These are phyloP conservation scores for Xylaria castorea DNA, from an alignment of 495 filamentous ascomycete species.

Conservation along the genomic window DNA sequence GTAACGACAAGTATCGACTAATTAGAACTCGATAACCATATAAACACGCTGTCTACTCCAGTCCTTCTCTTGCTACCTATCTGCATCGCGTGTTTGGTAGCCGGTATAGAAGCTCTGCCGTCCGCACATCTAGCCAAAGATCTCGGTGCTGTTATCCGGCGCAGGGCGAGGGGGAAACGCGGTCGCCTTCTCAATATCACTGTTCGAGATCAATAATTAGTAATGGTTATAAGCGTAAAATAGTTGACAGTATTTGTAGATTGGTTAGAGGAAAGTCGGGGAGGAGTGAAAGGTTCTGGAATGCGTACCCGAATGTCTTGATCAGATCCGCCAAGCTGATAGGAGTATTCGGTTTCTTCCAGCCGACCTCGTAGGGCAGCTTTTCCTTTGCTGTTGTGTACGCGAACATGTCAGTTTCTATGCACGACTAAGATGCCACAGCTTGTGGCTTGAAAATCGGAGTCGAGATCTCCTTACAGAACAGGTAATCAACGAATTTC, in stretches of 20 bases:
- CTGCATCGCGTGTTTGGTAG: not conserved
- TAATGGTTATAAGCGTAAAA: not conserved
- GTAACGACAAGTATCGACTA: not conserved
- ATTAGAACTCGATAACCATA: not conserved
- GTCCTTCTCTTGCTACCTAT: not conserved
- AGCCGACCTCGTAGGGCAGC: slow-evolving; percentile 20
- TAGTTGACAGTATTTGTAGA: not conserved
- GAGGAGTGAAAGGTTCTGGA: not conserved
- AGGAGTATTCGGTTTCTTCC: slow-evolving; percentile 15
- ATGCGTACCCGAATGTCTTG: slow-evolving; percentile 10
- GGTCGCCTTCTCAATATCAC: slow-evolving; percentile 4
- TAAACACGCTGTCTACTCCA: not conserved
- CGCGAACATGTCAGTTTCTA: not conserved
- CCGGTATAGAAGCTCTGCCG: not conserved
- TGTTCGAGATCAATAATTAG: slow-evolving; percentile 8
- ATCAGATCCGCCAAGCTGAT: slow-evolving; percentile 7
- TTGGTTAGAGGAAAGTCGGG: not conserved
- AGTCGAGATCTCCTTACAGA: slow-evolving; percentile 44
- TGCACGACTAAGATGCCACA: not conserved
- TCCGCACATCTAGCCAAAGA: slow-evolving; percentile 9
- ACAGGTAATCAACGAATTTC: slow-evolving; percentile 52
- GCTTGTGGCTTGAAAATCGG: not conserved
- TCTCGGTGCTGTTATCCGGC: slow-evolving; percentile 16
- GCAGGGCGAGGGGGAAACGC: slow-evolving; percentile 10
- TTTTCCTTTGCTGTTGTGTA: slow-evolving; percentile 9